These are phyloP conservation scores for Monascus purpureus DNA, from an alignment of 495 filamentous ascomycete genomes.

Conservation along the genomic window DNA sequence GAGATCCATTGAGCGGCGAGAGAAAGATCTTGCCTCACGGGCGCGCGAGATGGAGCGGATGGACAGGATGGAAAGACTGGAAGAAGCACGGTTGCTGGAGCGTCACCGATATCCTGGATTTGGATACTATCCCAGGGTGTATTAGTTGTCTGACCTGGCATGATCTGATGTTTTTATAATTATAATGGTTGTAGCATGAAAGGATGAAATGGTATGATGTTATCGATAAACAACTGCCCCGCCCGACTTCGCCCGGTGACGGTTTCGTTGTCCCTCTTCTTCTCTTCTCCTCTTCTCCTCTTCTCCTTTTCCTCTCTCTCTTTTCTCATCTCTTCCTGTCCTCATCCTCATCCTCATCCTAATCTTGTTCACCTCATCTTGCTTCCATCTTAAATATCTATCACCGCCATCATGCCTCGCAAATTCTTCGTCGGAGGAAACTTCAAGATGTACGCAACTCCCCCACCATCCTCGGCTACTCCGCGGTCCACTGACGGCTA, in stretches of 20 bases:
- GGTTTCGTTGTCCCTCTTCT: conserved; percentile 3
- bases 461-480: too few species aligned
- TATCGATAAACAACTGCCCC: conserved; percentile 15
- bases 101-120: not conserved
- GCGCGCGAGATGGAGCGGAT: not conserved
- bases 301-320: conserved; percentile 3
- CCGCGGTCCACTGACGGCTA: too few species aligned
- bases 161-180: too few species aligned
- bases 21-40: not conserved
- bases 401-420: conserved; percentile 55
- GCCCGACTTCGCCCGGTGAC: conserved; percentile 2
- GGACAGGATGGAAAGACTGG: not conserved
- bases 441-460: conserved; percentile 78
- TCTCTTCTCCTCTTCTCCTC: conserved; percentile 4
- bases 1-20: not conserved
- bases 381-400: conserved; percentile 3
- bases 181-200: too few species aligned
- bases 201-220: not conserved
- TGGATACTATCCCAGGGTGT: not conserved
- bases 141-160: not conserved
- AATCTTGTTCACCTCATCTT: conserved; percentile 1
- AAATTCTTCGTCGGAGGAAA: conserved; percentile 99
- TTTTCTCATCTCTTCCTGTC: conserved; percentile 2
- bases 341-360: not conserved
- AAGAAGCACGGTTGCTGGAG: conserved; percentile 1